These are phyloP conservation scores for Yarrowia keelungensis DNA, from an alignment of 805 yeast species.

Conservation along the genomic window DNA sequence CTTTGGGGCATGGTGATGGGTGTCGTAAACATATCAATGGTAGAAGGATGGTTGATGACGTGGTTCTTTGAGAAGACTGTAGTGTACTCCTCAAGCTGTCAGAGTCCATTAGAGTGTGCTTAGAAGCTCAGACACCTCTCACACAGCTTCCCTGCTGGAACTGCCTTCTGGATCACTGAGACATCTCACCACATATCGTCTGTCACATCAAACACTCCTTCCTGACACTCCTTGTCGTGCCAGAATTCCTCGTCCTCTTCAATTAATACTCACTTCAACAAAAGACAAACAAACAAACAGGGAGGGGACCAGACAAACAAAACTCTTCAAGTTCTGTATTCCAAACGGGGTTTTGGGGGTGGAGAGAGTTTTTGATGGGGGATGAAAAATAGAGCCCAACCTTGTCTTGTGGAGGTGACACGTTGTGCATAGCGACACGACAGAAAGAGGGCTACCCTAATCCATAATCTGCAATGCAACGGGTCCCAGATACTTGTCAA, in stretches of 20 bases:
- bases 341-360: slow-evolving; percentile 37
- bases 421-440: slow-evolving; percentile 29
- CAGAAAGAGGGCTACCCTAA: slow-evolving; percentile 19
- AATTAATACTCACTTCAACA: slow-evolving; percentile 31
- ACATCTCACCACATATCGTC: no score
- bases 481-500: not conserved
- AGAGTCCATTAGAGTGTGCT: no score
- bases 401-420: slow-evolving; percentile 35
- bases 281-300: slow-evolving; percentile 36
- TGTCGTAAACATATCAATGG: not conserved
- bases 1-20: no score
- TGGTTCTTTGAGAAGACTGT: no score
- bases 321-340: slow-evolving; percentile 34
- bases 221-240: no score
- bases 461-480: not conserved
- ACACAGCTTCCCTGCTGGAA: no score
- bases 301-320: slow-evolving; percentile 36
- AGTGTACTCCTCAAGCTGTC: no score
- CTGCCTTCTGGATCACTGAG: no score
- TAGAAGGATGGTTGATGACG: not conserved
- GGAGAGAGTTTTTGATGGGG: slow-evolving; percentile 25
- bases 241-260: not conserved
- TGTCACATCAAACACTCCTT: no score
- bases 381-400: slow-evolving; percentile 30
- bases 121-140: no score